Evolutionary conservation across 1,139 yeast genomes (phyloP).

Genomic region (Pichia sp.): DNA sequence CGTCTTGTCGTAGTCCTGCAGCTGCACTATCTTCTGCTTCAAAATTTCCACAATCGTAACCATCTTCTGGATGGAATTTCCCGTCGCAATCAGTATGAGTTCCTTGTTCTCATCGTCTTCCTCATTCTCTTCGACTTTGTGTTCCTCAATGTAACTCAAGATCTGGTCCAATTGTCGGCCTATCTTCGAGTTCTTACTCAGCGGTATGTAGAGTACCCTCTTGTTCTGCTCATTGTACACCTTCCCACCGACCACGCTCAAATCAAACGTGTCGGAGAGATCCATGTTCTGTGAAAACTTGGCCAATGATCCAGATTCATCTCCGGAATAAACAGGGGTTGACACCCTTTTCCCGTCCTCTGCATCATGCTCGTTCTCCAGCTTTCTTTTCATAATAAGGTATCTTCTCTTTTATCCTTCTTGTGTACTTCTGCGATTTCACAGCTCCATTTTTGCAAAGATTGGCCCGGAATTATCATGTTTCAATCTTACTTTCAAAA

Average conservation of each 20-base stretch:
- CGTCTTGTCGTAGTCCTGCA: neutral
- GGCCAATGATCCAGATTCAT: neutral
- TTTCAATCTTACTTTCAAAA: too few species aligned
- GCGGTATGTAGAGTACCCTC: slow-evolving; percentile 7
- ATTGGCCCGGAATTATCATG: neutral
- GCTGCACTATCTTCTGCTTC: slow-evolving; percentile 23
- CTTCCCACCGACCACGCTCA: neutral
- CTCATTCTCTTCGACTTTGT: neutral
- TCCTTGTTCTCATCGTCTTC: slow-evolving; percentile 11
- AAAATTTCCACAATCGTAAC: slow-evolving; percentile 28
- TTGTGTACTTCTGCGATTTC: too few species aligned
- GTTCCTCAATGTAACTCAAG: slow-evolving; percentile 13
- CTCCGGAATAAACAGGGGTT: neutral
- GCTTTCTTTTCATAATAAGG: neutral
- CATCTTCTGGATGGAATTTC: slow-evolving; percentile 26
- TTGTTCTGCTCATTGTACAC: slow-evolving; percentile 1
- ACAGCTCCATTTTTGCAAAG: neutral
- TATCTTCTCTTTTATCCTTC: too few species aligned
- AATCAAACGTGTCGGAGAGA: slow-evolving; percentile 5
- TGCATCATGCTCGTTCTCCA: neutral
- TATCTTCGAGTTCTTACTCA: slow-evolving; percentile 27
- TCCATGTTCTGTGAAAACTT: slow-evolving; percentile 18
- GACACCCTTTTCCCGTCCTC: neutral
- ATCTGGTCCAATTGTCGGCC: slow-evolving; percentile 21
- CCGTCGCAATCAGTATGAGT: slow-evolving; percentile 19